These are phyloP conservation scores for Phytophthora europaea DNA, from an alignment of 352 stramenopile species.

Conservation along the genomic window DNA sequence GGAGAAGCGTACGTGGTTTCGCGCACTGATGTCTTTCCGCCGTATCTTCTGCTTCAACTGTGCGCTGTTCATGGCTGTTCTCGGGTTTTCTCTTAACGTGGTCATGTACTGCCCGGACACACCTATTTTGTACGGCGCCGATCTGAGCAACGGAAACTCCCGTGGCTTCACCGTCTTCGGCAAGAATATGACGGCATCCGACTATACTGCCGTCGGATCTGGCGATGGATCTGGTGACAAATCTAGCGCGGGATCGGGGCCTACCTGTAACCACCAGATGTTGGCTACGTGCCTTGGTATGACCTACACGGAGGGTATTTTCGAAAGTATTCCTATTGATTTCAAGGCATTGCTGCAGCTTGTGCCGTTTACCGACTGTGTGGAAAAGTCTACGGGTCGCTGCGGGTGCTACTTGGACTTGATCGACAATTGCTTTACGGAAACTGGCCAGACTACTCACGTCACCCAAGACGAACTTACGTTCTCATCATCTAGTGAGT, in stretches of 20 bases:
- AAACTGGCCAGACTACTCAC: conserved; percentile 53
- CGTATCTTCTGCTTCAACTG: conserved; percentile 89
- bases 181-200: conserved; percentile 66
- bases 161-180: conserved; percentile 71
- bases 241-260: conserved; percentile 38
- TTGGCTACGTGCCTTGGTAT: conserved; percentile 79
- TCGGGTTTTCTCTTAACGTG: conserved; percentile 80
- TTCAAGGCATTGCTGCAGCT: conserved; percentile 75
- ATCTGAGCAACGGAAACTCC: conserved; percentile 52
- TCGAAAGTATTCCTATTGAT: conserved; percentile 66
- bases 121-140: conserved; percentile 77
- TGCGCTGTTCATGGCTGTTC: conserved; percentile 70
- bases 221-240: conserved; percentile 36
- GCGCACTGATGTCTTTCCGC: conserved; percentile 80
- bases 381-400: conserved; percentile 63
- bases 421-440: conserved; percentile 70
- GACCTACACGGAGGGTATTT: conserved; percentile 49
- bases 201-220: conserved; percentile 43
- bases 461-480: conserved; percentile 46
- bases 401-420: conserved; percentile 81
- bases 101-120: conserved; percentile 84
- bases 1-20: conserved; percentile 83
- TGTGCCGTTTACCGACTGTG: conserved; percentile 79
- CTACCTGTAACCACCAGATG: conserved; percentile 69
- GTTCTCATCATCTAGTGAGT: conserved; percentile 46